These are phyloP conservation scores for Penicillium herquei DNA, from an alignment of 495 filamentous ascomycete genomes.

Conservation along the genomic window DNA sequence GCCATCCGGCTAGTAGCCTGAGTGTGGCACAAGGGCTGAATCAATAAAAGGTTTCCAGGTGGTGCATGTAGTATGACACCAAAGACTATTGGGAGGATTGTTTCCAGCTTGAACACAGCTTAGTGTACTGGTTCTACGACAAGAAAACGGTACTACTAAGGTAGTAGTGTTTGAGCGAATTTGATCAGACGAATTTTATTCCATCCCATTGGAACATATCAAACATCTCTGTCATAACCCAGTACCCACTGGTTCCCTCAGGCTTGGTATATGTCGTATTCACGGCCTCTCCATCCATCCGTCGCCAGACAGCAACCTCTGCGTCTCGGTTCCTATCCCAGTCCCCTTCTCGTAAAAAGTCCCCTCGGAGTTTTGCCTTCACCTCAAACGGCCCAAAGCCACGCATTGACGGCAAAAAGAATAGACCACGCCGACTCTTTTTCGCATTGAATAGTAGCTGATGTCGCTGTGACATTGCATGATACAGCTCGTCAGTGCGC, in stretches of 20 bases:
- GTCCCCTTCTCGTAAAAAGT: background rate
- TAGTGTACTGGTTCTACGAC: too few species aligned
- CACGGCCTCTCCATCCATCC: background rate
- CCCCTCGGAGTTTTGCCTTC: background rate
- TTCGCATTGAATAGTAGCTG: background rate
- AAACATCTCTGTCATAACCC: background rate
- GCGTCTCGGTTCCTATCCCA: background rate
- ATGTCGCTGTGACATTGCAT: background rate
- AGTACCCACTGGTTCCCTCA: background rate
- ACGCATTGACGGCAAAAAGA: background rate
- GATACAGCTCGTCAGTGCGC: background rate
- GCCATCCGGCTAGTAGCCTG: too few species aligned
- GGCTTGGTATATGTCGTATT: background rate
- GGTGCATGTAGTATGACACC: too few species aligned
- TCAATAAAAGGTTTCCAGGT: too few species aligned
- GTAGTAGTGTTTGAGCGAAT: too few species aligned
- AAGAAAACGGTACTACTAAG: too few species aligned
- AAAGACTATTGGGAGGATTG: too few species aligned
- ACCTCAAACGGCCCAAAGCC: background rate
- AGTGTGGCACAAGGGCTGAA: too few species aligned
- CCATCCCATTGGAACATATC: background rate
- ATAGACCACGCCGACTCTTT: background rate
- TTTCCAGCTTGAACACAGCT: too few species aligned
- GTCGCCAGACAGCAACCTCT: background rate
- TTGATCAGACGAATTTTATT: background rate